Evolutionary conservation across 2,329 filamentous ascomycete genomes (phyloP).

Genomic region (Coniochaeta sp.): DNA sequence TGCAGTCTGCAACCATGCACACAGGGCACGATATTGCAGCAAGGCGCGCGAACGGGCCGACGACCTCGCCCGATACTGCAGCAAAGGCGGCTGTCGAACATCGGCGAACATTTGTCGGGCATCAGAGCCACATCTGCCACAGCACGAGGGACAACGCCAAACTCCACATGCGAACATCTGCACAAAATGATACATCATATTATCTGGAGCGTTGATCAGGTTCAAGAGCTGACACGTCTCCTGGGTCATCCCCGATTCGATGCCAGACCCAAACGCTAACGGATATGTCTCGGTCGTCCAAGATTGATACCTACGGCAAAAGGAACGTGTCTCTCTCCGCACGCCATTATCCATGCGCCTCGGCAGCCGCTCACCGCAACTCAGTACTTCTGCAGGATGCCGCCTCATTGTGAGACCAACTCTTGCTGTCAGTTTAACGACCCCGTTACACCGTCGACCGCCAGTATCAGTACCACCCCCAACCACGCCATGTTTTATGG

Average conservation of each 20-base stretch:
- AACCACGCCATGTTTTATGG: conserved; percentile 1
- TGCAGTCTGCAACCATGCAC: background rate
- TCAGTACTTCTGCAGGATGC: background rate
- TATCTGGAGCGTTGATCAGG: background rate
- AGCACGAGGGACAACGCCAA: background rate
- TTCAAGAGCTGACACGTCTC: background rate
- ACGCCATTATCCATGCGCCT: background rate
- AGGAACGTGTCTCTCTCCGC: background rate
- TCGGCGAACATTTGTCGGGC: too few species aligned
- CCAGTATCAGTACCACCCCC: background rate
- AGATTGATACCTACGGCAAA: background rate
- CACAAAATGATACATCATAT: conserved; percentile 1
- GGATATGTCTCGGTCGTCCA: background rate
- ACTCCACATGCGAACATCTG: background rate
- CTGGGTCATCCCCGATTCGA: background rate
- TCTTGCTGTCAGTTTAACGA: too few species aligned
- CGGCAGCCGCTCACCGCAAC: background rate
- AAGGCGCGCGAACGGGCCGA: background rate
- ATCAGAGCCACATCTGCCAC: too few species aligned
- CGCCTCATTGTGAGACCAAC: too few species aligned
- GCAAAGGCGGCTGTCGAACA: too few species aligned
- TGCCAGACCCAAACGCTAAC: background rate
- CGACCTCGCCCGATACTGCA: background rate
- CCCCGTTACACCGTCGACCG: background rate
- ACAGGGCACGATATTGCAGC: background rate